Evolutionary conservation across 208 protist species (phyloP), one percentile per base, ranked within the genome.

Genomic region (Herpetomonas samuelpessoai): DNA sequence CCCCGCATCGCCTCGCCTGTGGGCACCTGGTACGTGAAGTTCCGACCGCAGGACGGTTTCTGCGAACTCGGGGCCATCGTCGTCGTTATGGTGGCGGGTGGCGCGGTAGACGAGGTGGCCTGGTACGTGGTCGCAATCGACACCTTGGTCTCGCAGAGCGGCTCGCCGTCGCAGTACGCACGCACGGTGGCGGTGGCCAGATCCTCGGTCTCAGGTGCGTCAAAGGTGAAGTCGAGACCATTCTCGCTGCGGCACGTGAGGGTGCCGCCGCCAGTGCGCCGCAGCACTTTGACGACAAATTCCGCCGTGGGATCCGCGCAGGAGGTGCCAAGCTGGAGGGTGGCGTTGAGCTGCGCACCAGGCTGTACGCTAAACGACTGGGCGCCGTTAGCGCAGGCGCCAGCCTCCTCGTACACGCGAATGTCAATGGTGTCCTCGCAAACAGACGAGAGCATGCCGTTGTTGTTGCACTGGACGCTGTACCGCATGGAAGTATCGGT

Each of bases 1-100:
- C 68, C 71, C 45, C 73, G 71, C 19, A 87, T 31, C 25, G 65
- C 57, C 55, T 76, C 58, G 24, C 74, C 77, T n/a, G 61, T 74
- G 18, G 76, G 74, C 26, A 85, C 79, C 59, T 62, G 64, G 63
- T 68, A 91, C 21, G 21, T 49, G 59, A 79, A 91, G 19, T 55
- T 62, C 38, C 71, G 55, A 30, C 52, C 12, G 74, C 80, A 91
- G 28, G 55, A 29, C 26, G 57, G 10, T 2, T 16, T 12, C 39
- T 44, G 45, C 24, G 68, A 27, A 2, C 27, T 49, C n/a, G 56
- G 28, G n/a, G 54, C 21, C 25, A 7, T 16, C 4, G 63, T 62
- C 18, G 54, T 30, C 7, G 57, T 38, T 19, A 61, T 49, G 21
- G 48, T 35, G 45, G 72, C 57, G 2, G 57, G 22, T 14, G 55